Conservation (phyloP, 2,329 filamentous ascomycete species). For the Paraphoma sp. region DNA sequence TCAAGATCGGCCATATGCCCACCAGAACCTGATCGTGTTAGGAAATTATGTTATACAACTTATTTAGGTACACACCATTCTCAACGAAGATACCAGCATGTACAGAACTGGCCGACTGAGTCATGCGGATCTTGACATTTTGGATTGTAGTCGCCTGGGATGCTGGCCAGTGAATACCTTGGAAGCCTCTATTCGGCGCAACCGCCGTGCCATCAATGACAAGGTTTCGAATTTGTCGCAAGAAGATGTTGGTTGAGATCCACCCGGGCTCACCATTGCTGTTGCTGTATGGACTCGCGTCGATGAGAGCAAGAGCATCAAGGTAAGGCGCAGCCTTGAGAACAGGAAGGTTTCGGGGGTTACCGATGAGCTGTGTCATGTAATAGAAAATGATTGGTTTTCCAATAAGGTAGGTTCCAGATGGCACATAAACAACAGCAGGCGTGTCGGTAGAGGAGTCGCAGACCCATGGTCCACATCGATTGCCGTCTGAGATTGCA, state of each 20-base stretch:
- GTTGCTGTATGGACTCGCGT: conserved; percentile 60
- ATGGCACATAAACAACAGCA: conserved; percentile 64
- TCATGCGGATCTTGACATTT: conserved; percentile 55
- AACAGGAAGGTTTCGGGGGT: conserved; percentile 62
- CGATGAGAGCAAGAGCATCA: conserved; percentile 63
- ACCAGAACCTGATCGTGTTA: conserved; percentile 44
- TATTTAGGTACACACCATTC: conserved; percentile 32
- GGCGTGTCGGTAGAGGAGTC: conserved; percentile 59
- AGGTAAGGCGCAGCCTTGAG: conserved; percentile 63
- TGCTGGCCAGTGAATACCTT: conserved; percentile 57
- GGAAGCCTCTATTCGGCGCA: conserved; percentile 52
- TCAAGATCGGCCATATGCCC: conserved; percentile 56
- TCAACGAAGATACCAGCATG: conserved; percentile 58
- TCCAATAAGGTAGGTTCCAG: conserved; percentile 61
- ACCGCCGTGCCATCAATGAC: conserved; percentile 64
- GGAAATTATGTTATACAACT: not conserved
- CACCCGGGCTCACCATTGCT: conserved; percentile 49
- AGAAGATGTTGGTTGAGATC: conserved; percentile 68
- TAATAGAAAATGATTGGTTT: conserved; percentile 68
- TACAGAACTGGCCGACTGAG: conserved; percentile 51
- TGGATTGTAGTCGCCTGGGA: conserved; percentile 56
- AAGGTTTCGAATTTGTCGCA: conserved; percentile 70
- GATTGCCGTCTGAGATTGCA: conserved; percentile 52
- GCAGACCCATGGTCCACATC: conserved; percentile 54
- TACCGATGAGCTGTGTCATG: conserved; percentile 68